Evolutionary conservation across 2,329 filamentous ascomycete genomes (phyloP).

Genomic region (Escovopsis sp.): DNA sequence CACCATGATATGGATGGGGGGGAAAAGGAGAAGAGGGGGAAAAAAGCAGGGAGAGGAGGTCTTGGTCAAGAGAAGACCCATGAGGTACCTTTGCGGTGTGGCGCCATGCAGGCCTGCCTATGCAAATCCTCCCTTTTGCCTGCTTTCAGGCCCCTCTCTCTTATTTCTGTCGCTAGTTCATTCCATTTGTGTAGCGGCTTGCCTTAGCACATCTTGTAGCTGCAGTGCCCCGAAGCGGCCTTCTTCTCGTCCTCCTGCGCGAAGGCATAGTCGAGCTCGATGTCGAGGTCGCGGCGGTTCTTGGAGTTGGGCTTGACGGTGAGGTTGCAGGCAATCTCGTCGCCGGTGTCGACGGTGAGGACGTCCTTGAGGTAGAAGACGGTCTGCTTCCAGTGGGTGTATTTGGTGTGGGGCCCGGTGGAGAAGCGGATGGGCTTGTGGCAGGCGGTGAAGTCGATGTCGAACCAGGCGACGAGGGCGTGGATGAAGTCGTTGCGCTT

Average conservation of each 20-base stretch:
- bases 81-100: too few relatives aligned
- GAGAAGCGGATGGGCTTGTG: constrained; percentile 97
- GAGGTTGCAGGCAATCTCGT: constrained; percentile 59
- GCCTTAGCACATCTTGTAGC: constrained; percentile 63
- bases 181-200: not conserved
- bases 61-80: too few relatives aligned
- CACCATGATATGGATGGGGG: too few relatives aligned
- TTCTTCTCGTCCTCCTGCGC: constrained; percentile 61
- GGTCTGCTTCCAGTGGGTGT: constrained; percentile 99
- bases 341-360: constrained; percentile 76
- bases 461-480: constrained; percentile 95
- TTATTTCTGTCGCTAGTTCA: too few relatives aligned
- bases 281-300: constrained; percentile 91
- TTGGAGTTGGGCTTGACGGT: constrained; percentile 80
- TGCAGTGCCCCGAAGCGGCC: constrained; percentile 49
- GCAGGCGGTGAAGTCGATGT: constrained; percentile 95
- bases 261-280: constrained; percentile 69
- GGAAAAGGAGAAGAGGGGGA: too few relatives aligned
- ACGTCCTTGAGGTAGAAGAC: constrained; percentile 96
- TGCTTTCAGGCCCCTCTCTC: too few relatives aligned
- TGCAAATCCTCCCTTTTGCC: too few relatives aligned
- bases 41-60: too few relatives aligned
- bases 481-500: constrained; percentile 91
- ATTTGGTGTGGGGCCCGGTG: constrained; percentile 94
- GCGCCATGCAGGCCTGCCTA: too few relatives aligned